Conservation (phyloP, 78 protist genomes). For the Parvularia atlantis region DNA sequence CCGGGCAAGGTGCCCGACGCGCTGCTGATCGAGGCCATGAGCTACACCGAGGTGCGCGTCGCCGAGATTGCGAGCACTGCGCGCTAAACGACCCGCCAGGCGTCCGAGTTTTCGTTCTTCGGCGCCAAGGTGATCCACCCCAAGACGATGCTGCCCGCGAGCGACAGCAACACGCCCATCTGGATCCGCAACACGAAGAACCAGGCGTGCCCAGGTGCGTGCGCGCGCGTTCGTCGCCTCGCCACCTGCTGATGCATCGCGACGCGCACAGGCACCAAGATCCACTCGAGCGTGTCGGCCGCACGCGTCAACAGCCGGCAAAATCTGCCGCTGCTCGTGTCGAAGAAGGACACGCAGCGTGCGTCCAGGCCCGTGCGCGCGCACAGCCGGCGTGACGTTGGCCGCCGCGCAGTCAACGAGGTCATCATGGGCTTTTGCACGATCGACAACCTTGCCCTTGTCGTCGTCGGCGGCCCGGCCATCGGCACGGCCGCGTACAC, state of each 20-base stretch:
- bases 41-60: conserved; percentile 41
- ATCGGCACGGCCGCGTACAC: neutral
- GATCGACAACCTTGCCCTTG: neutral
- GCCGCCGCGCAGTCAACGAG: neutral
- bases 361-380: too few species aligned
- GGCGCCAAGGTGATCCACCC: conserved; percentile 56
- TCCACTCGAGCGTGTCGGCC: too few species aligned
- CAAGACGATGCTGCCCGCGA: conserved; percentile 44
- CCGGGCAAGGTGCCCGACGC: conserved; percentile 41
- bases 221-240: too few species aligned
- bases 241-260: too few species aligned
- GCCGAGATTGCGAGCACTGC: neutral
- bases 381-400: neutral
- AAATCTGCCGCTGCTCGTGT: too few species aligned
- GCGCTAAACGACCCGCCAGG: neutral
- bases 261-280: too few species aligned
- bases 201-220: conserved; percentile 25
- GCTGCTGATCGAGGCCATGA: conserved; percentile 21
- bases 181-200: conserved; percentile 33
- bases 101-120: conserved; percentile 29
- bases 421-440: neutral
- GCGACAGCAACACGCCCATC: conserved; percentile 25
- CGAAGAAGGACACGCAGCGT: too few species aligned
- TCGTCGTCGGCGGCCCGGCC: neutral
- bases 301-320: too few species aligned